Evolutionary conservation across 805 yeast genomes (phyloP).

Genomic region (Yamadazyma endophytica): DNA sequence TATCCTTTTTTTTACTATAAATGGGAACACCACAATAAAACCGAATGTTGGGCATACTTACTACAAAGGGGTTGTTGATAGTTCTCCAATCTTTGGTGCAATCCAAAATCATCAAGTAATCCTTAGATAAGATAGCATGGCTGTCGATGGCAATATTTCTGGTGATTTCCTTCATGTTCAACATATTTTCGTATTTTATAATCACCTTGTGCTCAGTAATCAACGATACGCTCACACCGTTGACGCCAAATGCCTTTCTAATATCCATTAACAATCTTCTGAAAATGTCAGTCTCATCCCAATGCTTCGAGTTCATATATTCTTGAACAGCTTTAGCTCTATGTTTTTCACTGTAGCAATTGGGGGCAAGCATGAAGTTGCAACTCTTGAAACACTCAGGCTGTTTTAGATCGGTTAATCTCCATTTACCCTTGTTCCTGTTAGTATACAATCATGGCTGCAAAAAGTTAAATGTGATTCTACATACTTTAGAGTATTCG

Average conservation of each 20-base stretch:
- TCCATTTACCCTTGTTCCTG: constrained; percentile 48
- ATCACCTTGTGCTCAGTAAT: constrained; percentile 45
- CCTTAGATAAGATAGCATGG: constrained; percentile 60
- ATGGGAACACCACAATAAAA: constrained; percentile 67
- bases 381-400: constrained; percentile 48
- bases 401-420: constrained; percentile 48
- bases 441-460: constrained; percentile 9
- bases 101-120: constrained; percentile 51
- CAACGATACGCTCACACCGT: constrained; percentile 59
- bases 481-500: constrained; percentile 42
- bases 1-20: constrained; percentile 29
- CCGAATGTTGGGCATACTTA: constrained; percentile 52
- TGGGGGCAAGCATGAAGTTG: constrained; percentile 59
- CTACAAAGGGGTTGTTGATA: constrained; percentile 56
- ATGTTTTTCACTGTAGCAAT: constrained; percentile 44
- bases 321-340: constrained; percentile 42
- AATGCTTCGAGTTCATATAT: constrained; percentile 40
- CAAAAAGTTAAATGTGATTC: neutral
- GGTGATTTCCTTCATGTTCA: constrained; percentile 48
- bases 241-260: constrained; percentile 38
- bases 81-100: constrained; percentile 72
- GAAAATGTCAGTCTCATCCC: constrained; percentile 44
- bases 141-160: constrained; percentile 60
- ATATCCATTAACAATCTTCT: constrained; percentile 33
- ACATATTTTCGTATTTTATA: constrained; percentile 46